Conservation (phyloP, 257 asterid species). For the Phtheirospermum japonicum region DNA sequence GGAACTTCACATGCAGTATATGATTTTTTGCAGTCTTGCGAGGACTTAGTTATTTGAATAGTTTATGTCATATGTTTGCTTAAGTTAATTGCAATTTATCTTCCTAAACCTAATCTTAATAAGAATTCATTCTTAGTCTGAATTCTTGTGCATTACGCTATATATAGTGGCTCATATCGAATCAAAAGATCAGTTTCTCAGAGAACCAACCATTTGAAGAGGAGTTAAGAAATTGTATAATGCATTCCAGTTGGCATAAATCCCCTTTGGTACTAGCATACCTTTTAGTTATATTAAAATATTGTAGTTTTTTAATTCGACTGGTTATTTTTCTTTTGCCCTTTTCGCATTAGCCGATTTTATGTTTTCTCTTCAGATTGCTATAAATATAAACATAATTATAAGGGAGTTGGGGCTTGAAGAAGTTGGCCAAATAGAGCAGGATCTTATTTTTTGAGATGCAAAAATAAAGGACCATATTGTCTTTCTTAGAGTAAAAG, state of each 20-base stretch:
- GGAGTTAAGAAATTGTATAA: slow-evolving; percentile 17
- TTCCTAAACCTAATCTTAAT: too few species aligned
- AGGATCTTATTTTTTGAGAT: slow-evolving; percentile 96
- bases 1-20: slow-evolving; percentile 10
- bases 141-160: slow-evolving; percentile 6
- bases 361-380: slow-evolving; percentile 56
- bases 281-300: not conserved
- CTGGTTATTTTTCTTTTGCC: not conserved
- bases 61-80: slow-evolving; percentile 15
- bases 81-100: too few species aligned
- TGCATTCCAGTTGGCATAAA: slow-evolving; percentile 8
- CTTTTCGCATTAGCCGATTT: slow-evolving; percentile 17
- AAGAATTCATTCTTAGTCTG: not conserved
- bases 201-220: slow-evolving; percentile 5
- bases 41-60: slow-evolving; percentile 18
- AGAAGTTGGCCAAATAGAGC: slow-evolving; percentile 96
- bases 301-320: slow-evolving; percentile 1
- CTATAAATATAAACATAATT: slow-evolving; percentile 76
- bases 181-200: slow-evolving; percentile 9
- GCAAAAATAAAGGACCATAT: slow-evolving; percentile 91
- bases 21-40: not conserved
- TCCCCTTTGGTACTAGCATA: slow-evolving; percentile 12
- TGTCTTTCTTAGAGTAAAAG: slow-evolving; percentile 73
- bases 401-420: slow-evolving; percentile 78
- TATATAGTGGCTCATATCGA: slow-evolving; percentile 2